phyloP scores from a whole-genome alignment of 306 rosid genomes.

The Herpetospermum pedunculosum region DNA sequence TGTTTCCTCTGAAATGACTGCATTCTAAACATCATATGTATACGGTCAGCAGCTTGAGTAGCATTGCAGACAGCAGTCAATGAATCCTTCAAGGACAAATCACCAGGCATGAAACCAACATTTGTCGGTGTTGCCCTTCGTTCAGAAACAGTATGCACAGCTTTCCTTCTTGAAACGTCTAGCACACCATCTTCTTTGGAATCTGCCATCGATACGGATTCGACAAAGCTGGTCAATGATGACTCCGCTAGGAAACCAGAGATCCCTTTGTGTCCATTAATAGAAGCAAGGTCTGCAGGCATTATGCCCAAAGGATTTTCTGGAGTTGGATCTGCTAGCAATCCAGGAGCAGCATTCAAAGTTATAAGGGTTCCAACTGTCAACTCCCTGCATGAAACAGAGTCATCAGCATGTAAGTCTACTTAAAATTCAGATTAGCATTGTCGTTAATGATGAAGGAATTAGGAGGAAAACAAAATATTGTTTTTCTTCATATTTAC shows the following conservation, averaged over 20 bases:
- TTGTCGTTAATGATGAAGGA: background rate
- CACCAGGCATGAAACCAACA: slow-evolving; percentile 40
- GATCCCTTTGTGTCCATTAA: slow-evolving; percentile 70
- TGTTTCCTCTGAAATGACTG: slow-evolving; percentile 70
- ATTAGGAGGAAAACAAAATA: background rate
- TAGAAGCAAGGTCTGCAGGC: slow-evolving; percentile 76
- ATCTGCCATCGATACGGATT: slow-evolving; percentile 44
- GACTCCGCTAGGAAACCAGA: slow-evolving; percentile 79
- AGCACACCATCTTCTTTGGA: slow-evolving; percentile 25
- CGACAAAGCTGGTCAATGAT: slow-evolving; percentile 40
- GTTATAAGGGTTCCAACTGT: slow-evolving; percentile 57
- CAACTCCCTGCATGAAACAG: slow-evolving; percentile 45
- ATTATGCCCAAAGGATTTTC: slow-evolving; percentile 40
- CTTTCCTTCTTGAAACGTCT: slow-evolving; percentile 29
- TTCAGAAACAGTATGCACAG: slow-evolving; percentile 57
- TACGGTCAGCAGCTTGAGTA: slow-evolving; percentile 76
- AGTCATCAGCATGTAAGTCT: slow-evolving; percentile 8
- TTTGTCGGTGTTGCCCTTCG: slow-evolving; percentile 47
- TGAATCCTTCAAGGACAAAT: slow-evolving; percentile 65
- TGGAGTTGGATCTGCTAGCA: slow-evolving; percentile 66
- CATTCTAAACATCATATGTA: slow-evolving; percentile 62
- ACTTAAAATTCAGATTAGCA: background rate
- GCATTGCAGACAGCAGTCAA: slow-evolving; percentile 78
- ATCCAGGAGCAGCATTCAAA: slow-evolving; percentile 57
- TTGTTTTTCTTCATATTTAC: background rate